Evolutionary conservation across 2,329 filamentous ascomycete genomes (phyloP).

Genomic region (Colletotrichum sansevieriae): DNA sequence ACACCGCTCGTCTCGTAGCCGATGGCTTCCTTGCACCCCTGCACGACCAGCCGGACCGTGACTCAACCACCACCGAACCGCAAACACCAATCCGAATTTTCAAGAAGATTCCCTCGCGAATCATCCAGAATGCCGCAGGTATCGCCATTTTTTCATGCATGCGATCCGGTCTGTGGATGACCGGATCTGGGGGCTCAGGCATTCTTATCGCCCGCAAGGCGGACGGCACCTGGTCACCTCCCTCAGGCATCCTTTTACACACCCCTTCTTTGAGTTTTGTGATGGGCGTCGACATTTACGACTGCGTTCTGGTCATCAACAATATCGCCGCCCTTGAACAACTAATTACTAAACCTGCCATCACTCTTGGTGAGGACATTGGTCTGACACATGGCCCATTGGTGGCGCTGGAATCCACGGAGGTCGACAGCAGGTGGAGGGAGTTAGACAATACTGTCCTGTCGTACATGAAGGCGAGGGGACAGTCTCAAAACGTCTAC

Average conservation of each 20-base stretch:
- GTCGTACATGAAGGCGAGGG: conserved; percentile 70
- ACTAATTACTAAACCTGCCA: conserved; percentile 79
- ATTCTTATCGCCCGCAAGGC: conserved; percentile 86
- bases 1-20: conserved; percentile 51
- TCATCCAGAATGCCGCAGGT: conserved; percentile 90
- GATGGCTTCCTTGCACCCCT: conserved; percentile 68
- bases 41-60: conserved; percentile 48
- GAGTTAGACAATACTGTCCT: conserved; percentile 68
- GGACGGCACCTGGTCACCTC: conserved; percentile 91
- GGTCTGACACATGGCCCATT: conserved; percentile 83
- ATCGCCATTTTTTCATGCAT: conserved; percentile 96
- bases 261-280: conserved; percentile 91
- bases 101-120: conserved; percentile 87
- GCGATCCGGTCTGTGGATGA: conserved; percentile 92
- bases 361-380: conserved; percentile 86
- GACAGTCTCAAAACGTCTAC: conserved; percentile 67
- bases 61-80: conserved; percentile 50
- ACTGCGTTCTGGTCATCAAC: conserved; percentile 94
- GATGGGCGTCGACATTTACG: conserved; percentile 93
- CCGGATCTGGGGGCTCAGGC: conserved; percentile 90
- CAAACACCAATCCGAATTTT: conserved; percentile 67
- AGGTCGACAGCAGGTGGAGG: conserved; percentile 64
- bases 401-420: conserved; percentile 64
- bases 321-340: conserved; percentile 85
- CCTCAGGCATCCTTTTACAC: conserved; percentile 90